Base-by-base conservation (phyloP, 768 basidiomycete genomes). In the Lentinus brumalis region DNA sequence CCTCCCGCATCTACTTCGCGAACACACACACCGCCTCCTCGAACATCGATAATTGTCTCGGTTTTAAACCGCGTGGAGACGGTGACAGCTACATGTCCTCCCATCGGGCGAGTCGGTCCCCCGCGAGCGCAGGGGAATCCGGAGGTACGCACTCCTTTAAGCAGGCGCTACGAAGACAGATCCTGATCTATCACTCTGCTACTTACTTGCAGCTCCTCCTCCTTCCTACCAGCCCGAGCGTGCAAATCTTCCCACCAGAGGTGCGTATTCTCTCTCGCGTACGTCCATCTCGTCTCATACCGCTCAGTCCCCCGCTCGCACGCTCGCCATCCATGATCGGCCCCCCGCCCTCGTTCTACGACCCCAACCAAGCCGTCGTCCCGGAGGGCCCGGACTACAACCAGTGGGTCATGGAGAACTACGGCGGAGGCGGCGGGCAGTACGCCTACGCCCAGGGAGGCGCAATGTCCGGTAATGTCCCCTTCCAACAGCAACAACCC, bases 291-390 rank as follows among this genome's bases (percentile, higher is more conserved):
- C 29, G 29, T 47, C 45, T 49, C 52, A 31, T 32, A 7, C 39
- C 55, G 15, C 26, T 18, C 46, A 40, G 31, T 53, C 44, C 29
- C 39, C 31, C 29, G 35, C 12, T 44, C 31, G 47, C 58, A 41
- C 12, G 21, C 61, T 41, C 59, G 56, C 21, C 65, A 47, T 49
- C 62, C 45, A 69, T 69, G 63, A 63, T 67, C 62, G 65, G 61
- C 32, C 57, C 60, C 44, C 59, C 64, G 29, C 66, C 66, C n/a
- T 65, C 64, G 18, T 63, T 69, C 44, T 69, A 61, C 62, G 68
- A 67, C 49, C 66, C 65, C 38, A 58, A 50, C 46, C 57, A 65
- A 40, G 66, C 60, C 5, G 49, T 51, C 39, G 55, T 57, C 41
- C 61, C 57, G 31, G 57, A 66, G 39, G 62, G 59, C 46, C 56